Evolutionary conservation across 306 rosid species (phyloP).

Genomic region (Biancaea sappan): DNA sequence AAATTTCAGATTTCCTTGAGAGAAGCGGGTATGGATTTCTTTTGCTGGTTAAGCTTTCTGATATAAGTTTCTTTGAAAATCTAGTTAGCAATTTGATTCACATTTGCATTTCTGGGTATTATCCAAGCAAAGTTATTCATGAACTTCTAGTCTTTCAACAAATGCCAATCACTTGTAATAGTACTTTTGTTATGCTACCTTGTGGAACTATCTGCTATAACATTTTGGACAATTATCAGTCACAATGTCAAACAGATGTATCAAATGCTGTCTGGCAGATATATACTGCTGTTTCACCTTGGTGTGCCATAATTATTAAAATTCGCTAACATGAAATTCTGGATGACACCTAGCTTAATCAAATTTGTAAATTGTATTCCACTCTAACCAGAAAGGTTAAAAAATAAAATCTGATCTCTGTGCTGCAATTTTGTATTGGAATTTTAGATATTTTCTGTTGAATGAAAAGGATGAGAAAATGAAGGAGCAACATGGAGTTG

Average conservation of each 20-base stretch:
- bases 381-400: neutral
- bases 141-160: conserved; percentile 23
- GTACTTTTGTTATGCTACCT: conserved; percentile 27
- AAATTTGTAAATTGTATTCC: conserved; percentile 5
- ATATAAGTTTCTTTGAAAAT: conserved; percentile 13
- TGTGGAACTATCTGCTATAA: conserved; percentile 25
- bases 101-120: conserved; percentile 20
- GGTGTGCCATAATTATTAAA: neutral
- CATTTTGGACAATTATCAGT: conserved; percentile 4
- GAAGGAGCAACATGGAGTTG: conserved; percentile 96
- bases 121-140: conserved; percentile 23
- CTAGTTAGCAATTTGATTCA: conserved; percentile 29
- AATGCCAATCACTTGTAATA: conserved; percentile 24
- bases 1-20: conserved; percentile 88
- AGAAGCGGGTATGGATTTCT: conserved; percentile 72
- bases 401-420: conserved; percentile 11
- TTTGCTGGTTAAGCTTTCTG: conserved; percentile 28
- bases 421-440: conserved; percentile 34
- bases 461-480: conserved; percentile 90
- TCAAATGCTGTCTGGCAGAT: conserved; percentile 11
- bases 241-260: conserved; percentile 14
- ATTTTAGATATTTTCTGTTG: conserved; percentile 75
- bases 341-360: neutral
- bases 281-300: conserved; percentile 1
- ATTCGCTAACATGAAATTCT: neutral